Base-by-base conservation (phyloP, 352 stramenopile species). In the Blastocystis sp. region DNA sequence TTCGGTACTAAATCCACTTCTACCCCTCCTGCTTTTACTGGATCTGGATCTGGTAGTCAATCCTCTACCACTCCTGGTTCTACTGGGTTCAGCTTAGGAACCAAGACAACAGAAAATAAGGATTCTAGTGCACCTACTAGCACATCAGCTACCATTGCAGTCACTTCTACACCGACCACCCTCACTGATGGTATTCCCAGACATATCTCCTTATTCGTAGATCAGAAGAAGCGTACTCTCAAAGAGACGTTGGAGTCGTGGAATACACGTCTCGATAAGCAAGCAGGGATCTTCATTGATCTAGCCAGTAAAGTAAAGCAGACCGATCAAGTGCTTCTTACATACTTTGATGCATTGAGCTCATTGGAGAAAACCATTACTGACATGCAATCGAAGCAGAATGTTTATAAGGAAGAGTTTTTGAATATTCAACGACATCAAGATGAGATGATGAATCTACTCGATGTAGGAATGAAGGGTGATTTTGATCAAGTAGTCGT, bases 341-440 rank as follows among this genome's bases (percentile, higher is more conserved):
- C 58, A 33, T 84, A 84, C 73, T 84, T 66, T 42, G 35, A 37
- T 17, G n/a, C 44, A 7, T 27, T 84, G 1, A 53, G 48, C 9
- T 30, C 27, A 19, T 57, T 84, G 5, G 73, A 84, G 30, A 22
- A 35, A 9, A 37, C 44, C 1, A 30, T 84, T n/a, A 44, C 48
- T 24, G 53, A 54, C 13, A 64, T 84, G 15, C 54, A 68, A 9
- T 53, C 59, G 17, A 40, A 30, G 51, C 73, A 84, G 56, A 48
- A 27, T 22, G 40, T n/a, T 2, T 66, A 48, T 24, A 66, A 69
- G 22, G 73, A 84, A 17, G 73, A 68, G n/a, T 68, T 84, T 27
- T 15, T 66, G 48, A 84, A 64, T 57, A 84, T 84, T 57, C 48
- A 84, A 35, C 6, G 54, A 0, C 73, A 84, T 44, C 73, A 84